Base-by-base conservation (phyloP, 2,329 filamentous ascomycete genomes). In the Periconia sp. region DNA sequence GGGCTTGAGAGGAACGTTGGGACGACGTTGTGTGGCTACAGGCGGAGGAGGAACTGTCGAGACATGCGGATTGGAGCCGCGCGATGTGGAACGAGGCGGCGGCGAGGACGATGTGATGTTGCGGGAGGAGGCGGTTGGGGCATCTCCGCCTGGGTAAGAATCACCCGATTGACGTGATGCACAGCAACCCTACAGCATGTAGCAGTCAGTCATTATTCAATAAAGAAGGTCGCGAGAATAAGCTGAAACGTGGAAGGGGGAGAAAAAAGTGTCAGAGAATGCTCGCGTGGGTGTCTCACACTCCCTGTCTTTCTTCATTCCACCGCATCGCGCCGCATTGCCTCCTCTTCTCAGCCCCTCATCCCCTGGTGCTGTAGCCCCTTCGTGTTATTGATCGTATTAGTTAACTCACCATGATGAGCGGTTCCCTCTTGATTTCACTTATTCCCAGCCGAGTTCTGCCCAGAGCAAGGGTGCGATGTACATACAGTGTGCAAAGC, bases 91-190 rank as follows among this genome's bases (percentile, higher is more conserved):
- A 46, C 51, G 62, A 1, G 48, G 41, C 1, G 50, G 41, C 30
- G 66, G 61, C 2, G 68, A 69, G 0, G 65, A 54, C 23, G 63
- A 60, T 2, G 64, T 69, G 48, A 70, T 68, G 55, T 68, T 62
- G 49, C 62, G 65, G 41, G 61, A 63, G 18, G 66, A 67, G 33
- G 63, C 64, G 40, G 46, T 48, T 8, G 49, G 49, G n/a, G 50
- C 49, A 43, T 20, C 27, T 45, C 50, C 41, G 27, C 49, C 49
- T 20, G 50, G 54, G 23, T 45, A 50, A n/a, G 45, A 45, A 31
- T 47, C 54, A 13, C 41, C 31, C 19, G 49, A 41, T 35, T 49
- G 11, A 18, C 54, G 50, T 23, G 54, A 56, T 23, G 15, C 8
- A 33, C 54, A 56, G 45, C 54, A 56, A 41, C 54, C 54, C 54